phyloP scores from a whole-genome alignment of 768 basidiomycete species.

The Podaxis sp. region DNA sequence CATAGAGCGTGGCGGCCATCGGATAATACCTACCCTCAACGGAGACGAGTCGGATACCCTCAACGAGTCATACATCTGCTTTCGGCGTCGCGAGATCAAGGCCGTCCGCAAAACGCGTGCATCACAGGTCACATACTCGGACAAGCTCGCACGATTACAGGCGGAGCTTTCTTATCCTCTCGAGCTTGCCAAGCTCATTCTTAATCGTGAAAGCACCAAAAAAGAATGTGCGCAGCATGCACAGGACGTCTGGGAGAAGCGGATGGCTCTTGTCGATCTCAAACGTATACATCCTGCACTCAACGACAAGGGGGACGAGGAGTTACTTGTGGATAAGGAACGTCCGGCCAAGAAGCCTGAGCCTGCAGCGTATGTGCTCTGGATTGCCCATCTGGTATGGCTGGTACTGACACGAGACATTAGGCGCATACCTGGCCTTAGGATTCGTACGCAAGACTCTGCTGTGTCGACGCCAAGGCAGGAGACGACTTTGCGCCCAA shows the following conservation, averaged over 20 bases:
- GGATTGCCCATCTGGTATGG: neutral
- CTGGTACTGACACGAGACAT: conserved; percentile 14
- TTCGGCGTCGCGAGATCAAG: conserved; percentile 93
- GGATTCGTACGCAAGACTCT: conserved; percentile 49
- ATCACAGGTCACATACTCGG: conserved; percentile 85
- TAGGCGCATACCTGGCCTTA: conserved; percentile 51
- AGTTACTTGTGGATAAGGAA: conserved; percentile 72
- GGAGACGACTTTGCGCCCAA: conserved; percentile 59
- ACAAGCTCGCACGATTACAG: conserved; percentile 83
- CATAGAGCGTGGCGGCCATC: conserved; percentile 73
- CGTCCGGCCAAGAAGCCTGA: conserved; percentile 60
- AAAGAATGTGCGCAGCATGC: conserved; percentile 59
- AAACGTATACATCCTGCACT: conserved; percentile 72
- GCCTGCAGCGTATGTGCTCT: conserved; percentile 25
- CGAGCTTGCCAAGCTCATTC: conserved; percentile 68
- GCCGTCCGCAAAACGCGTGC: conserved; percentile 92
- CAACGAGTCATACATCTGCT: conserved; percentile 96
- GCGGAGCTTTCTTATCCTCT: conserved; percentile 70
- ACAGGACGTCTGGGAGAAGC: conserved; percentile 74
- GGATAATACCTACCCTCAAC: conserved; percentile 86
- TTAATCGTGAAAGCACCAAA: conserved; percentile 77
- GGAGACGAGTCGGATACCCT: conserved; percentile 87
- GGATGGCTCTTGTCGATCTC: conserved; percentile 72
- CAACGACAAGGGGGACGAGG: conserved; percentile 67
- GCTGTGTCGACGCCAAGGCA: conserved; percentile 40